phyloP scores from a whole-genome alignment of 2,329 filamentous ascomycete species.

The Aspergillus latus region DNA sequence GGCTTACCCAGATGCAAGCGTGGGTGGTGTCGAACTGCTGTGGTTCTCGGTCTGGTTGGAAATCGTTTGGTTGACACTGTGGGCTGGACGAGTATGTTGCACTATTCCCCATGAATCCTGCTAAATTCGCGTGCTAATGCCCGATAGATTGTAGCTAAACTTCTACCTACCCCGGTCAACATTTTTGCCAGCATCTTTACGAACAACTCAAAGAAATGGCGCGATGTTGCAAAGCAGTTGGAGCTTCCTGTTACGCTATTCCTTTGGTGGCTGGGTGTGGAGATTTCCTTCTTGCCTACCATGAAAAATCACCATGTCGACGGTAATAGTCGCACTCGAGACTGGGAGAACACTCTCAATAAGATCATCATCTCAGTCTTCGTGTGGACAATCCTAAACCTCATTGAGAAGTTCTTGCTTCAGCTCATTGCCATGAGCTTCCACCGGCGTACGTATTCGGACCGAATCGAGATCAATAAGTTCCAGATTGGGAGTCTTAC shows the following conservation, averaged over 20 bases:
- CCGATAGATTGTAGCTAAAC: slow-evolving; percentile 60
- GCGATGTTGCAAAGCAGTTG: slow-evolving; percentile 79
- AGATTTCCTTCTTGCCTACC: slow-evolving; percentile 82
- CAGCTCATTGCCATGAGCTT: slow-evolving; percentile 94
- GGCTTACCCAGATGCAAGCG: slow-evolving; percentile 58
- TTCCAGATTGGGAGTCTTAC: slow-evolving; percentile 72
- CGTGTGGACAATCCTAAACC: slow-evolving; percentile 74
- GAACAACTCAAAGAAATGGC: slow-evolving; percentile 90
- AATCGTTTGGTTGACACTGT: slow-evolving; percentile 87
- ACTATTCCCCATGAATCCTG: not conserved
- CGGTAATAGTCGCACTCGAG: slow-evolving; percentile 52
- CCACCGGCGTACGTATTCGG: slow-evolving; percentile 84
- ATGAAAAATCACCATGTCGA: slow-evolving; percentile 66
- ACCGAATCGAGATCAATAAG: slow-evolving; percentile 89
- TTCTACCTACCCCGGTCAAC: slow-evolving; percentile 61
- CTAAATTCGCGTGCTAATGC: not conserved
- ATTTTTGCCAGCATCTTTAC: slow-evolving; percentile 72
- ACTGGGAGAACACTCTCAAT: slow-evolving; percentile 77
- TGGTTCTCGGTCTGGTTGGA: slow-evolving; percentile 98
- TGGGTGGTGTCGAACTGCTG: slow-evolving; percentile 73
- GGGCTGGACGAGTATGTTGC: slow-evolving; percentile 64
- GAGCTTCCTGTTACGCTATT: slow-evolving; percentile 85
- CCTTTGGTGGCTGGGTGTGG: slow-evolving; percentile 85
- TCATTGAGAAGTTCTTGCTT: slow-evolving; percentile 88
- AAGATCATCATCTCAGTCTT: slow-evolving; percentile 87